phyloP scores from a whole-genome alignment of 2,329 filamentous ascomycete species.

The Fusarium virguliforme region DNA sequence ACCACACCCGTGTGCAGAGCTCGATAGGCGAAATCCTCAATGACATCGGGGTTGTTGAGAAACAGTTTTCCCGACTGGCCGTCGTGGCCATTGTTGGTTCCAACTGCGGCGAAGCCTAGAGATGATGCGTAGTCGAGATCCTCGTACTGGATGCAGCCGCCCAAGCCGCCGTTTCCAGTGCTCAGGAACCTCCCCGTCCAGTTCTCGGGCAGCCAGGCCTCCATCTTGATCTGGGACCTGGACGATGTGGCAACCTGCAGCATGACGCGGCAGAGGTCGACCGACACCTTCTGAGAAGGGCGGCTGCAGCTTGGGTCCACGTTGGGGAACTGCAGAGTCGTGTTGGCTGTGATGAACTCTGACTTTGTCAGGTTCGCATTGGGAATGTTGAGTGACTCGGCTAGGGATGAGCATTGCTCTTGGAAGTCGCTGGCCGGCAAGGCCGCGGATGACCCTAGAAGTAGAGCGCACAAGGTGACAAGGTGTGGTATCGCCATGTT shows the following conservation, averaged over 20 bases:
- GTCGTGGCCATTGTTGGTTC: slow-evolving; percentile 68
- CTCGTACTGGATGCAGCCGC: slow-evolving; percentile 65
- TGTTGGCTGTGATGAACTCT: slow-evolving; percentile 19
- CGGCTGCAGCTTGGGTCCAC: slow-evolving; percentile 58
- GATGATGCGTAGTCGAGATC: slow-evolving; percentile 63
- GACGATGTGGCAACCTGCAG: slow-evolving; percentile 52
- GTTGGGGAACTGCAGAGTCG: slow-evolving; percentile 51
- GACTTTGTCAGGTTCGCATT: slow-evolving; percentile 1
- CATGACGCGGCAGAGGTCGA: slow-evolving; percentile 42
- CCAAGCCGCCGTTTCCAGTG: slow-evolving; percentile 66
- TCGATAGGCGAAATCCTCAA: slow-evolving; percentile 57
- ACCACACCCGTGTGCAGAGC: slow-evolving; percentile 65
- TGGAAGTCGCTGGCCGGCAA: neutral
- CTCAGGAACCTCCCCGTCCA: slow-evolving; percentile 64
- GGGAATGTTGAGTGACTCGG: neutral
- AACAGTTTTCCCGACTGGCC: slow-evolving; percentile 57
- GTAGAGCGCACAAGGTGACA: too few relatives aligned
- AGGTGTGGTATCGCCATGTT: too few relatives aligned
- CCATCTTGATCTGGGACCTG: slow-evolving; percentile 63
- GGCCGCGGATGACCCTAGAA: too few relatives aligned
- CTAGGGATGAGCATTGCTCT: neutral
- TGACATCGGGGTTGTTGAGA: slow-evolving; percentile 56
- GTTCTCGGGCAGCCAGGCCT: slow-evolving; percentile 64
- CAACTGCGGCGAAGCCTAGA: slow-evolving; percentile 64
- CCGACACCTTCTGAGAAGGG: slow-evolving; percentile 40